Evolutionary conservation across 345 rosid genomes (phyloP).

Genomic region (Moricandia arvensis): DNA sequence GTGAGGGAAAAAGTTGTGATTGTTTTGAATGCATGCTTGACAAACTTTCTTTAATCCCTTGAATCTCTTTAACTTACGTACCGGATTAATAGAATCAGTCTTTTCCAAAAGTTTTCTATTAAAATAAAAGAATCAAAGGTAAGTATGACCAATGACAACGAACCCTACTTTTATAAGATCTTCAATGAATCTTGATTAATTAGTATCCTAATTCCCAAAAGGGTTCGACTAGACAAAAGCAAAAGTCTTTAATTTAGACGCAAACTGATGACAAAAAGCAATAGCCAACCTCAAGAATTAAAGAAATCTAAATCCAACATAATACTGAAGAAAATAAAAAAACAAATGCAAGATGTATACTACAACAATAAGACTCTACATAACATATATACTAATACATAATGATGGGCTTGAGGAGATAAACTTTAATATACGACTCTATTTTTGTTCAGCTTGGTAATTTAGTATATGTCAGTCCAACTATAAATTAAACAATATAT

Average conservation of each 20-base stretch:
- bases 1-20: neutral
- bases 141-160: neutral
- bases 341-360: neutral
- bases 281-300: neutral
- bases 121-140: neutral
- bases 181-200: neutral
- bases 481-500: neutral
- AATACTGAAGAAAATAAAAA: neutral
- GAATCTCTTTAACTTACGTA: neutral
- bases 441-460: conserved; percentile 8
- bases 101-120: neutral
- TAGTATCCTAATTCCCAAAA: neutral
- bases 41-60: neutral
- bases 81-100: neutral
- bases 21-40: neutral
- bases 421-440: neutral
- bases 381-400: neutral
- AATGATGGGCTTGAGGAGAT: neutral
- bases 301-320: neutral
- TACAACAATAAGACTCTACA: conserved; percentile 4
- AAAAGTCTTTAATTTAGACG: neutral
- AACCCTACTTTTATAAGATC: neutral
- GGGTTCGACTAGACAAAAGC: neutral
- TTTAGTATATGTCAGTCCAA: neutral
- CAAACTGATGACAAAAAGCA: neutral